Conservation (phyloP, 1,139 yeast genomes). For the Diutina ranongensis region DNA sequence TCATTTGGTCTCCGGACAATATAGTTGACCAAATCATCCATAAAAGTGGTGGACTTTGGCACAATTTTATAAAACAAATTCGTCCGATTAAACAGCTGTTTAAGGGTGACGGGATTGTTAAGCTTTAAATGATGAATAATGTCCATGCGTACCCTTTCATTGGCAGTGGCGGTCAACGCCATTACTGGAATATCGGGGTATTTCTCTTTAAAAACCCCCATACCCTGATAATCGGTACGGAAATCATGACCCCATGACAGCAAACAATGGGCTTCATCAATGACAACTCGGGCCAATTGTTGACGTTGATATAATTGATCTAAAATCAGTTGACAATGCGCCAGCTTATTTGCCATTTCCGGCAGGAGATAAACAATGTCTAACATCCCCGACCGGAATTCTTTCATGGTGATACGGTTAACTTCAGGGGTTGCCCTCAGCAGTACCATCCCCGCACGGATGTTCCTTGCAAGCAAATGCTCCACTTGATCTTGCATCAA, state of each 20-base stretch:
- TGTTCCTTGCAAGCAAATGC: slow-evolving; percentile 54
- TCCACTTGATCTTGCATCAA: slow-evolving; percentile 96
- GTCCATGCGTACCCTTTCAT: slow-evolving; percentile 80
- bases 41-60: slow-evolving; percentile 45
- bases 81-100: slow-evolving; percentile 82
- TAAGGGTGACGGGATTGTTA: slow-evolving; percentile 41
- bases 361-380: slow-evolving; percentile 87
- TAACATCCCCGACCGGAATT: slow-evolving; percentile 45
- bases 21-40: slow-evolving; percentile 50
- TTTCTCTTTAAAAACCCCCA: slow-evolving; percentile 58
- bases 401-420: slow-evolving; percentile 3
- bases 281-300: slow-evolving; percentile 73
- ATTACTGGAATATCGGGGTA: slow-evolving; percentile 81
- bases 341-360: slow-evolving; percentile 81
- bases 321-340: slow-evolving; percentile 56
- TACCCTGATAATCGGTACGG: slow-evolving; percentile 85
- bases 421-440: slow-evolving; percentile 62
- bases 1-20: slow-evolving; percentile 43
- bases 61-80: slow-evolving; percentile 73
- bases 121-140: slow-evolving; percentile 64
- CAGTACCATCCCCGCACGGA: slow-evolving; percentile 82
- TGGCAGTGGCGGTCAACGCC: slow-evolving; percentile 98
- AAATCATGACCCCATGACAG: slow-evolving; percentile 99
- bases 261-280: slow-evolving; percentile 98
- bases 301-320: slow-evolving; percentile 40